Evolutionary conservation across 140 eudicot genomes (phyloP), one percentile per base, ranked within the genome.

Genomic region (Cichorium intybus): DNA sequence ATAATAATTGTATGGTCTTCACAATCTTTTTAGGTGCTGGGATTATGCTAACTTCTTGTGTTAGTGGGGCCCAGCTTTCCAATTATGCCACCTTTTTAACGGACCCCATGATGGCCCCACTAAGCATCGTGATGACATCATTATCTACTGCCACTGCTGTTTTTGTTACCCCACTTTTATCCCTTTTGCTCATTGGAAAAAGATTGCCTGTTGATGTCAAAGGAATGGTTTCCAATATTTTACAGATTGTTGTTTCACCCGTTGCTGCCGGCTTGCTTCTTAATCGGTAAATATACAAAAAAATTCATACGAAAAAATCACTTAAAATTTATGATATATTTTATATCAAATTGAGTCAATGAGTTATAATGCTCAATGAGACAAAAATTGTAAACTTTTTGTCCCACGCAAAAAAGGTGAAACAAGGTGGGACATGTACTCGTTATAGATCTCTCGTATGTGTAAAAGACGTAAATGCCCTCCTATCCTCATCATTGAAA

Each of bases 11-110:
- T n/a, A n/a, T n/a, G n/a, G n/a, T n/a, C n/a, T n/a, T n/a, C n/a
- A n/a, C n/a, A n/a, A n/a, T n/a, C n/a, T n/a, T n/a, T 74, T 49
- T 80, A 92, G 98, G 95, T 88, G 98, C 84, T 28, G 98, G 98
- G 71, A 92, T 92, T 73, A 83, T 92, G 95, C 66, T 92, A 54
- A 76, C 95, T 56, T 88, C 98, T 17, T 92, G 96, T 37, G 98
- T 92, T 71, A 92, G 99, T 56, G 99, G 99, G 47, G 99, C 99
- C 64, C 99, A 92, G 74, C 93, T 92, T 8, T 92, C 99, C 37
- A 92, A 92, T 58, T 92, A 92, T 37, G 97, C 99, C 56, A 92
- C 99, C 21, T 92, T 92, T 66, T 56, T 92, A 29, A 88, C 97
- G 0, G 99, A 92, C 75, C 95, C 99, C 16, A 10, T 61, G 45